phyloP scores from a whole-genome alignment of 331 rosid genomes.

The Cucumis variabilis region DNA sequence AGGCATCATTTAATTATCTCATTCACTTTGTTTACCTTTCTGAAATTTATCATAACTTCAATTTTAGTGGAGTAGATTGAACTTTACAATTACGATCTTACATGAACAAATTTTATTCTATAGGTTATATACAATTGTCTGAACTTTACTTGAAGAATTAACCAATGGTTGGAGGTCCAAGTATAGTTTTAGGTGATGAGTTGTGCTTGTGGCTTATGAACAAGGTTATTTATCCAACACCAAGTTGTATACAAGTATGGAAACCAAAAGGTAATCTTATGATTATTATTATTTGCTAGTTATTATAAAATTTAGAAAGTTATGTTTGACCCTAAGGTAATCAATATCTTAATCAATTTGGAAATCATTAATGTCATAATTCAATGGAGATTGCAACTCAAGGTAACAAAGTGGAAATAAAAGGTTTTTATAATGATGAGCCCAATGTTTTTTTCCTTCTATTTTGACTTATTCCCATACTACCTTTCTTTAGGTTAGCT shows the following conservation, averaged over 20 bases:
- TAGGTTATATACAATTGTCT: no score
- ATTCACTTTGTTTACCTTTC: constrained; percentile 13
- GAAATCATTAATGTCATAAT: neutral
- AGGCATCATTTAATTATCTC: constrained; percentile 24
- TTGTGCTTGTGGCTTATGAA: neutral
- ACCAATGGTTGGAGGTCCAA: neutral
- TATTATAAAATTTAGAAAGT: neutral
- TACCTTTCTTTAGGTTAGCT: no score
- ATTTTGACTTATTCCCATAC: no score
- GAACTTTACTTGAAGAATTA: neutral
- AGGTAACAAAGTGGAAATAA: no score
- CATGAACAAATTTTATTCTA: no score
- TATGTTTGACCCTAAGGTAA: neutral
- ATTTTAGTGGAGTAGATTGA: constrained; percentile 1
- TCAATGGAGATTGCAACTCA: no score
- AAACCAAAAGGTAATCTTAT: neutral
- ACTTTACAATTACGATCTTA: neutral
- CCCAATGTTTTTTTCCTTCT: no score
- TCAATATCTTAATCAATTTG: neutral
- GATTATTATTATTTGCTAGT: neutral
- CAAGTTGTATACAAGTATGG: neutral
- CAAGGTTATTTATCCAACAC: neutral
- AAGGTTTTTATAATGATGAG: no score
- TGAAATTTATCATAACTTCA: neutral
- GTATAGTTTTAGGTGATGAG: neutral